These are phyloP conservation scores for Clonostachys solani DNA, from an alignment of 2,329 filamentous ascomycete genomes.

Conservation along the genomic window DNA sequence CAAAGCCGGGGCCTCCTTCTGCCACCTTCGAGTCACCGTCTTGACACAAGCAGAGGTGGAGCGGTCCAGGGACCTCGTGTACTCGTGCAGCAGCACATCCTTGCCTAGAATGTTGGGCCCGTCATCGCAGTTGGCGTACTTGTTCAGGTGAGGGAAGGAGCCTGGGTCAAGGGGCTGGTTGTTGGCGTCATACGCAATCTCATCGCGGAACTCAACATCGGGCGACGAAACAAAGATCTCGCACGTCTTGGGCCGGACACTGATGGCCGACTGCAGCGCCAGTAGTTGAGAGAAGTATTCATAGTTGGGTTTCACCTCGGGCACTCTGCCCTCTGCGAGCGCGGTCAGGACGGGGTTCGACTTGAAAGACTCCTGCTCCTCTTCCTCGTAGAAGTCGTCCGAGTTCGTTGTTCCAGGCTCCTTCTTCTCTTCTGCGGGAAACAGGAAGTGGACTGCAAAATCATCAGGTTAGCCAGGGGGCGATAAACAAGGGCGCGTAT, in stretches of 20 bases:
- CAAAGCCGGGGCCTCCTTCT: constrained; percentile 52
- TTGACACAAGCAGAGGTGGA: constrained; percentile 51
- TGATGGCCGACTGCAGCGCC: constrained; percentile 46
- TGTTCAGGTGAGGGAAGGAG: constrained; percentile 53
- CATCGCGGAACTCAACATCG: constrained; percentile 44
- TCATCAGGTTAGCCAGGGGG: not conserved
- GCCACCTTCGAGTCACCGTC: constrained; percentile 51
- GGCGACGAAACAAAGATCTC: constrained; percentile 55
- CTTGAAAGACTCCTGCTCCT: constrained; percentile 53
- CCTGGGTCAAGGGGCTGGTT: constrained; percentile 34
- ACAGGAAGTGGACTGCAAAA: constrained; percentile 53
- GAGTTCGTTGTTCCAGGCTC: constrained; percentile 59
- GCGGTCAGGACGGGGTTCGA: constrained; percentile 60
- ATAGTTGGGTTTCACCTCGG: constrained; percentile 56
- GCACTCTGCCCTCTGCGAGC: constrained; percentile 51
- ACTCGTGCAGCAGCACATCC: constrained; percentile 54
- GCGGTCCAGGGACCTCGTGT: constrained; percentile 49
- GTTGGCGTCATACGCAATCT: constrained; percentile 37
- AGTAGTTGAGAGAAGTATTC: constrained; percentile 57
- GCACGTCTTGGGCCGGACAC: constrained; percentile 52
- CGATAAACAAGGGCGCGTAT: not conserved
- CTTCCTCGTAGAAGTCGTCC: constrained; percentile 41
- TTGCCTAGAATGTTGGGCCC: constrained; percentile 43
- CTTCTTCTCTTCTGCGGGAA: constrained; percentile 50
- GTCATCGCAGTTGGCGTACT: constrained; percentile 48